Conservation (phyloP, 2,329 filamentous ascomycete genomes). For the Xylariaceae sp. region DNA sequence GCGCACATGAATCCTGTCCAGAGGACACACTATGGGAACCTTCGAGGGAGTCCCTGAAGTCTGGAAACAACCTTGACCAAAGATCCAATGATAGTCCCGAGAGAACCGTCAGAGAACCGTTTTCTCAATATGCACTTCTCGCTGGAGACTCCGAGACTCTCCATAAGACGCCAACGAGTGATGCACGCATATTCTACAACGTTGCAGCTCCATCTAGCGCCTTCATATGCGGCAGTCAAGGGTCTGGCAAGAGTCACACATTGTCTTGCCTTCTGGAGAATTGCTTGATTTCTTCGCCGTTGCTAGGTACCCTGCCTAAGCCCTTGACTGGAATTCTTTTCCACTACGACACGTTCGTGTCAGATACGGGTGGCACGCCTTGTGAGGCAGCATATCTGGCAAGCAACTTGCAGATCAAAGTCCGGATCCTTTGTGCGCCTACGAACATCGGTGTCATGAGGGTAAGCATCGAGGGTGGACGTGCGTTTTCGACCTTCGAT, state of each 20-base stretch:
- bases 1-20: no score
- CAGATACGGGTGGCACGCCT: slow-evolving; percentile 41
- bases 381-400: slow-evolving; percentile 59
- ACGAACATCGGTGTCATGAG: slow-evolving; percentile 43
- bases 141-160: slow-evolving; percentile 11
- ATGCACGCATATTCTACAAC: slow-evolving; percentile 38
- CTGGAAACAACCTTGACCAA: no score
- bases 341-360: slow-evolving; percentile 57
- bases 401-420: slow-evolving; percentile 36
- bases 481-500: not conserved
- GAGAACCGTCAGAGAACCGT: slow-evolving; percentile 1
- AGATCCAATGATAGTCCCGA: not conserved
- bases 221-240: slow-evolving; percentile 63
- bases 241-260: slow-evolving; percentile 61
- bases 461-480: slow-evolving; percentile 16
- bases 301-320: slow-evolving; percentile 31
- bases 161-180: not conserved
- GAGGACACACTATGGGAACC: no score
- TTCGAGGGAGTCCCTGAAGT: no score
- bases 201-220: slow-evolving; percentile 49
- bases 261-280: slow-evolving; percentile 54
- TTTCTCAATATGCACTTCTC: slow-evolving; percentile 19
- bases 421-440: slow-evolving; percentile 50
- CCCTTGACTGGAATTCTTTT: slow-evolving; percentile 61
- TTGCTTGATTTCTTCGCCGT: slow-evolving; percentile 42